A percentile compares a stretch with the other conserved stretches of the same genome.
phyloP scores from a whole-genome alignment of 73 alveolate genomes.

The Paramecium caudatum region DNA sequence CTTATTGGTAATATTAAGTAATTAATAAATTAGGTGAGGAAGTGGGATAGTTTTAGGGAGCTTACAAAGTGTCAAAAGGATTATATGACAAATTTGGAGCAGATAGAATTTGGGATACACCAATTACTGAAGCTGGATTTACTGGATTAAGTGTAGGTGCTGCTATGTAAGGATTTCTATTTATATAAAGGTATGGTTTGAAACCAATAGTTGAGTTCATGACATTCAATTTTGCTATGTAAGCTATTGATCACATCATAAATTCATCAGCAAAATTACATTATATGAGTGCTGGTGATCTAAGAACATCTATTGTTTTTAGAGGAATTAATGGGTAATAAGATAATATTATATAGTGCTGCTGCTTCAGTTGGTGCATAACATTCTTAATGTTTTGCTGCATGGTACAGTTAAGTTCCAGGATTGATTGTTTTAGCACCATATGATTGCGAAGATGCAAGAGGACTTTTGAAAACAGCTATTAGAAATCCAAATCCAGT shows the following conservation, averaged over 20 bases:
- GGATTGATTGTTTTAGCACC: conserved; percentile 94
- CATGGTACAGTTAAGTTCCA: conserved; percentile 92
- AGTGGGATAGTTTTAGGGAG: conserved; percentile 93
- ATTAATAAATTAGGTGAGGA: conserved; percentile 87
- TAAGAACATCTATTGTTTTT: conserved; percentile 87
- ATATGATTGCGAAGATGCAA: conserved; percentile 87
- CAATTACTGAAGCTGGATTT: conserved; percentile 94
- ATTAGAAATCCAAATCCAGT: conserved; percentile 92
- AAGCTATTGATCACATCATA: conserved; percentile 91
- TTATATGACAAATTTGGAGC: conserved; percentile 86
- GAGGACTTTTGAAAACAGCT: conserved; percentile 92
- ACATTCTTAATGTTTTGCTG: conserved; percentile 94
- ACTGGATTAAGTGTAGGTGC: conserved; percentile 97
- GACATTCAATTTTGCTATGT: conserved; percentile 94
- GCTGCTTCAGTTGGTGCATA: conserved; percentile 96
- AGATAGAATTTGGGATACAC: conserved; percentile 90
- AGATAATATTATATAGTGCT: conserved; percentile 61
- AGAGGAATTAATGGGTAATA: conserved; percentile 92
- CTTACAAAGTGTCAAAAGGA: conserved; percentile 96
- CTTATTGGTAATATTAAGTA: conserved; percentile 71
- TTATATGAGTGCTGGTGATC: conserved; percentile 93
- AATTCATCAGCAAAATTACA: conserved; percentile 90
- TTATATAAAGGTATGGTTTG: conserved; percentile 78
- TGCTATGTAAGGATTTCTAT: conserved; percentile 73
- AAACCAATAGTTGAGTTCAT: conserved; percentile 93